These are phyloP conservation scores for Starmerella potacharoeniae DNA, from an alignment of 805 yeast species.

Conservation along the genomic window DNA sequence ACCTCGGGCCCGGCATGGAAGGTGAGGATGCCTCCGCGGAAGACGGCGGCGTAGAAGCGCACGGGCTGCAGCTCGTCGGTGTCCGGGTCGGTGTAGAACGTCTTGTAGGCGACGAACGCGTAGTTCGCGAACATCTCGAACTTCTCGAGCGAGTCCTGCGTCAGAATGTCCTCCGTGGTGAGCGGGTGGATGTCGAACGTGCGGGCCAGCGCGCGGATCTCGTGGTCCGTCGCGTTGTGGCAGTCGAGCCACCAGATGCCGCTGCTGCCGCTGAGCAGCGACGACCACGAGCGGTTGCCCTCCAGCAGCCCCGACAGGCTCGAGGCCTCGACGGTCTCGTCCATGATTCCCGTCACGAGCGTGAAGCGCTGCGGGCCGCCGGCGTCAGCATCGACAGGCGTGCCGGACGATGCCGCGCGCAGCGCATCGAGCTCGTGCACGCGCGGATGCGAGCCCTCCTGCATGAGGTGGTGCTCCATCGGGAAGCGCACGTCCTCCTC, in stretches of 20 bases:
- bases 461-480: conserved; percentile 10
- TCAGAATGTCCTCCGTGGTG: conserved; percentile 92
- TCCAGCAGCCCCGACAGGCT: neutral
- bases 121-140: conserved; percentile 83
- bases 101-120: conserved; percentile 92
- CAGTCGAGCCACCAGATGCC: conserved; percentile 85
- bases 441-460: conserved; percentile 3
- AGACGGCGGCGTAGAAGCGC: conserved; percentile 48
- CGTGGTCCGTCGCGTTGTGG: conserved; percentile 83
- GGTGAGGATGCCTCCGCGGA: conserved; percentile 45
- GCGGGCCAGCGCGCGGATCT: conserved; percentile 81
- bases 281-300: conserved; percentile 5
- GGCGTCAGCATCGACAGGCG: neutral
- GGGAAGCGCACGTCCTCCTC: conserved; percentile 11
- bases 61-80: conserved; percentile 45
- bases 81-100: conserved; percentile 82
- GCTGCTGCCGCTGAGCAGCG: neutral
- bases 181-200: conserved; percentile 96
- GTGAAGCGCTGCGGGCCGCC: neutral
- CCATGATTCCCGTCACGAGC: neutral
- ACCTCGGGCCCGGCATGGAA: conserved; percentile 47
- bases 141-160: conserved; percentile 94
- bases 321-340: conserved; percentile 1
- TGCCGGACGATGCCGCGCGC: neutral
- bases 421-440: conserved; percentile 7